These are phyloP conservation scores for Zygosaccharomyces gambellarensis DNA, from an alignment of 805 yeast genomes.

Conservation along the genomic window DNA sequence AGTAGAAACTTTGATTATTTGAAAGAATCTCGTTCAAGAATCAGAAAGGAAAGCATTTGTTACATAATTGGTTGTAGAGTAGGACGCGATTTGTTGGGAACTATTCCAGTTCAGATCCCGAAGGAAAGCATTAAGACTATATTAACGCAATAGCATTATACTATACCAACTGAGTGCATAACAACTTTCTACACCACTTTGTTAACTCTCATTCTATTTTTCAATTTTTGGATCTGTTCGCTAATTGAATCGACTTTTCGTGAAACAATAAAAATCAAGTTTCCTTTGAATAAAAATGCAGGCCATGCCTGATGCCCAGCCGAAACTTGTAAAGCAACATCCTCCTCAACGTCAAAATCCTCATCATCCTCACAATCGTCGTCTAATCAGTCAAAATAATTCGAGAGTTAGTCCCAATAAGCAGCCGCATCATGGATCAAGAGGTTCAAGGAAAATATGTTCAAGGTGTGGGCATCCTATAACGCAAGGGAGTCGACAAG, in stretches of 20 bases:
- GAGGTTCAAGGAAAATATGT: conserved; percentile 39
- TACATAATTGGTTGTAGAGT: not conserved
- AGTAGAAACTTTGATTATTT: not conserved
- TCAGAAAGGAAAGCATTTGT: not conserved
- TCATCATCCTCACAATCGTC: not conserved
- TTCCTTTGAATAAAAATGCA: conserved; percentile 1
- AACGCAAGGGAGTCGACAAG: conserved; percentile 45
- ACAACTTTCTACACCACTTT: not conserved
- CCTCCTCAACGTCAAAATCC: not conserved
- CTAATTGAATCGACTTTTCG: not conserved
- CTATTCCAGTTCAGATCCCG: conserved; percentile 1
- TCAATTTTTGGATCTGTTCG: not conserved
- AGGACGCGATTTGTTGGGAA: not conserved
- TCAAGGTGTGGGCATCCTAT: conserved; percentile 49
- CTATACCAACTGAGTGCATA: not conserved
- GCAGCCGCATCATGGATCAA: conserved; percentile 5
- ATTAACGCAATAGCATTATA: not conserved
- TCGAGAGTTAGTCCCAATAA: conserved; percentile 1
- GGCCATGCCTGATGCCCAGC: conserved; percentile 5
- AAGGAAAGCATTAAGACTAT: not conserved
- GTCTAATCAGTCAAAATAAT: not conserved
- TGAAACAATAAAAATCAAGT: not conserved
- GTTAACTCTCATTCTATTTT: not conserved
- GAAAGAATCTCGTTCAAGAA: not conserved
- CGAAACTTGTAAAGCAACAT: conserved; percentile 1